Evolutionary conservation across 768 basidiomycete species (phyloP).

Genomic region (Termitomyces sp.): DNA sequence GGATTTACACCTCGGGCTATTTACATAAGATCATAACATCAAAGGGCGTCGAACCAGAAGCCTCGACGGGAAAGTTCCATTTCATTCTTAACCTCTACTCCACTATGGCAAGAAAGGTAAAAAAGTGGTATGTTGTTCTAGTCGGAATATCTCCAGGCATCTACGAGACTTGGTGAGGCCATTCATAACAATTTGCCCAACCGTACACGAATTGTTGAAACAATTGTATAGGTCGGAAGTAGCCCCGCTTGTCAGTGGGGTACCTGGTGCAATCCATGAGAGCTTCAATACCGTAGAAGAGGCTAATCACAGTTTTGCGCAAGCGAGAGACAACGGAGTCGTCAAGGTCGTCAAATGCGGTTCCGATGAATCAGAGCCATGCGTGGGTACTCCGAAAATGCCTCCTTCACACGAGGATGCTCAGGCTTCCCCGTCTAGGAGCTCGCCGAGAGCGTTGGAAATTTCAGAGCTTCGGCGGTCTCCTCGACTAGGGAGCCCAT

Average conservation of each 20-base stretch:
- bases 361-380: not conserved
- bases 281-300: constrained; percentile 39
- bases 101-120: constrained; percentile 25
- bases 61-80: not conserved
- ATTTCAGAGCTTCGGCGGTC: constrained; percentile 1
- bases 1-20: not conserved
- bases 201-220: not conserved
- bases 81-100: not conserved
- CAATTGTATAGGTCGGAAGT: constrained; percentile 38
- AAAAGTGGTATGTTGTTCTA: constrained; percentile 40
- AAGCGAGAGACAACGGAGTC: constrained; percentile 23
- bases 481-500: constrained; percentile 1
- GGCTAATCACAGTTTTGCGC: constrained; percentile 29
- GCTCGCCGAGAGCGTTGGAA: constrained; percentile 8
- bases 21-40: not conserved
- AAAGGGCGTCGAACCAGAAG: not conserved
- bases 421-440: not conserved
- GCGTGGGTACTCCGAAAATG: not conserved
- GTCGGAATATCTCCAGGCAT: constrained; percentile 35
- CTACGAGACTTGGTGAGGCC: constrained; percentile 32
- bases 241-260: constrained; percentile 36
- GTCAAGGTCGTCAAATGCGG: constrained; percentile 21
- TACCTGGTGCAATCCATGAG: constrained; percentile 39
- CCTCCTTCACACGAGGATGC: not conserved
- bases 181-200: not conserved